Base-by-base conservation (phyloP, 352 stramenopile genomes). In the Globisporangium camurandrum region DNA sequence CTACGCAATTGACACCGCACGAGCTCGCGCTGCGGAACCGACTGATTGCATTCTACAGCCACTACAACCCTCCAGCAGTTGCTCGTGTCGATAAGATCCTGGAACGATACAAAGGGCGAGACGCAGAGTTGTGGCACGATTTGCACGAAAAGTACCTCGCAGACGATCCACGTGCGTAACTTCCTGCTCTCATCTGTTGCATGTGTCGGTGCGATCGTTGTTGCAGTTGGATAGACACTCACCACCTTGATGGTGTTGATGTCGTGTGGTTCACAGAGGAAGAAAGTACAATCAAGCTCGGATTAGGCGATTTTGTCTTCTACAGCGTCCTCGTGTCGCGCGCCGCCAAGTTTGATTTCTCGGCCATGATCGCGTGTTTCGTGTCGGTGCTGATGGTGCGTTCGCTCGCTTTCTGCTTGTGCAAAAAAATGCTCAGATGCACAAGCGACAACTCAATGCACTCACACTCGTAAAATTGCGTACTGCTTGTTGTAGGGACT, bases 271-370 rank as follows among this genome's bases (percentile, higher is more conserved):
- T 6, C 38, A 16, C 40, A 86, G 73, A 89, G 20, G 69, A 70
- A 24, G 66, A 83, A 27, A 91, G 88, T 46, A 95, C 84, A 24
- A 97, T 98, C 51, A 92, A 97, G 56, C 76, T 98, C 14, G 93
- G 93, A 10, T 71, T 98, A n/a, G 97, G 97, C 9, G 97, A 99
- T 67, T 99, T 99, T 63, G 96, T 99, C 24, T 99, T 99, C 62
- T 99, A 99, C 69, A 98, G 85, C 42, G 87, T 99, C 3, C 71
- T 99, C 27, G 95, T 99, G 24, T 97, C 93, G 31, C 95, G 97
- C 33, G 96, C 97, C 22, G 94, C 94, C 19, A 87, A 97, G 54
- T 97, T 95, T 54, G 95, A 97, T 45, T 98, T 99, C 57, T 89
- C 90, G 16, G 84, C 94, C 17, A 98, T 98, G 78, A 73, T 95